Conservation (phyloP, 2,329 filamentous ascomycete species). For the Hymenoscyphus linearis region DNA sequence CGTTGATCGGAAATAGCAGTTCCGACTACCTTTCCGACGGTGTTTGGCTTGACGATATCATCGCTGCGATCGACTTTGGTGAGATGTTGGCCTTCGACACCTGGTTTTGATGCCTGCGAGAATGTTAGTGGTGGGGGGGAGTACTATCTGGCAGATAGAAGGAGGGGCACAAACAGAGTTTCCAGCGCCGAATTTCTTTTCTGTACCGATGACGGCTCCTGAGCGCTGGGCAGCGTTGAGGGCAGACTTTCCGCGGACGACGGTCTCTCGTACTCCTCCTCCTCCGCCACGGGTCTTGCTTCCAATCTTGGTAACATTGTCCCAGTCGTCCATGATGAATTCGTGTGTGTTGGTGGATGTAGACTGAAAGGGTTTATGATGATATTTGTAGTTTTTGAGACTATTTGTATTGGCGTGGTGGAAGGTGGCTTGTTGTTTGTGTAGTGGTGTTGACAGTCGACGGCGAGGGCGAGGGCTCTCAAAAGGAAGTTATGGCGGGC, state of each 20-base stretch:
- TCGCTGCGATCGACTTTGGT: slow-evolving; percentile 97
- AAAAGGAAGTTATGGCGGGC: not conserved
- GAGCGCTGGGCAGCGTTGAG: slow-evolving; percentile 85
- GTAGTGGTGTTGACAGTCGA: slow-evolving; percentile 11
- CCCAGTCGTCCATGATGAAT: slow-evolving; percentile 62
- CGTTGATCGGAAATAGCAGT: slow-evolving; percentile 77
- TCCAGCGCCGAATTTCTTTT: slow-evolving; percentile 82
- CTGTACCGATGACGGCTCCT: slow-evolving; percentile 71
- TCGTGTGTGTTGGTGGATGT: not conserved
- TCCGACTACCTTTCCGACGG: slow-evolving; percentile 73
- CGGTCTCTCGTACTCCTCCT: slow-evolving; percentile 73
- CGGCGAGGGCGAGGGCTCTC: slow-evolving; percentile 6
- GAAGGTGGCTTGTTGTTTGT: not conserved
- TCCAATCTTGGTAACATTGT: slow-evolving; percentile 86
- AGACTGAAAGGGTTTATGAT: not conserved
- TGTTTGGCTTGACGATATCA: slow-evolving; percentile 97
- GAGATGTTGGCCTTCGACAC: slow-evolving; percentile 80
- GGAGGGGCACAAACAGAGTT: slow-evolving; percentile 64
- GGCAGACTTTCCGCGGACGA: slow-evolving; percentile 75
- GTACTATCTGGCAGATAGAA: not conserved
- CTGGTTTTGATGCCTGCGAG: slow-evolving; percentile 45
- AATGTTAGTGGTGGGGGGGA: slow-evolving; percentile 10
- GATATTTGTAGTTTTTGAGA: not conserved
- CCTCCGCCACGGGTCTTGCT: slow-evolving; percentile 71
- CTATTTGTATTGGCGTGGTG: not conserved